These are phyloP conservation scores for Neurospora sp. DNA, from an alignment of 2,329 filamentous ascomycete species.

Conservation along the genomic window DNA sequence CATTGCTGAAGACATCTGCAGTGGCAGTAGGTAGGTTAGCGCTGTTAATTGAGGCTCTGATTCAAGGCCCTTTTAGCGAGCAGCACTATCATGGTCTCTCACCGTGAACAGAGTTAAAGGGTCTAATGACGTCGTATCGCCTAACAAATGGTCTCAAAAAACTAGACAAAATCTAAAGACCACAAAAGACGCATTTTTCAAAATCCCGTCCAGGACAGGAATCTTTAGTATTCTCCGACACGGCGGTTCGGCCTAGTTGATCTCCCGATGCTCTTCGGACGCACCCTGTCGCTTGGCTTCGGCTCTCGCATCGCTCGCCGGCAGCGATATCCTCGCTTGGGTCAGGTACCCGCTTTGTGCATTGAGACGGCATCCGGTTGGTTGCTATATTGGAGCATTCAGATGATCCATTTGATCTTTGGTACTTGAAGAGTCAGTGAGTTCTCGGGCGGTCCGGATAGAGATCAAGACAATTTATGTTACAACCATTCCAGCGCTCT, in stretches of 20 bases:
- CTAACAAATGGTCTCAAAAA: background rate
- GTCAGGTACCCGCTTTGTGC: background rate
- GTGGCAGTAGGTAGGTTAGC: background rate
- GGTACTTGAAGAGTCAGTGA: background rate
- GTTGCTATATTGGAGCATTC: background rate
- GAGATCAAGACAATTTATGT: background rate
- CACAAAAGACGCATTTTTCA: background rate
- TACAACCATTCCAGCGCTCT: too few relatives aligned
- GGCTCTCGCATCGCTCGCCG: background rate
- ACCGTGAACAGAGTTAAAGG: background rate
- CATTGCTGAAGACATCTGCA: background rate
- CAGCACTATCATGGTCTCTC: background rate
- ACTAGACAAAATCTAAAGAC: background rate
- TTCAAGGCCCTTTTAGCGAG: background rate
- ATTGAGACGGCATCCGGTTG: background rate
- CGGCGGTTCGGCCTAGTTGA: background rate
- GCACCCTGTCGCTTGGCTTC: background rate
- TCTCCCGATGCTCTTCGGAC: background rate
- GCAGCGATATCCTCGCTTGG: background rate
- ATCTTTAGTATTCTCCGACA: background rate
- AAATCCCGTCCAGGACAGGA: background rate
- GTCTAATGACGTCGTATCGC: background rate
- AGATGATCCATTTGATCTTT: background rate
- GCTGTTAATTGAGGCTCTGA: background rate
- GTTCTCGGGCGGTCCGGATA: background rate